These are phyloP conservation scores for Pyrenopolyporus hunteri DNA, from an alignment of 495 filamentous ascomycete genomes.

Conservation along the genomic window DNA sequence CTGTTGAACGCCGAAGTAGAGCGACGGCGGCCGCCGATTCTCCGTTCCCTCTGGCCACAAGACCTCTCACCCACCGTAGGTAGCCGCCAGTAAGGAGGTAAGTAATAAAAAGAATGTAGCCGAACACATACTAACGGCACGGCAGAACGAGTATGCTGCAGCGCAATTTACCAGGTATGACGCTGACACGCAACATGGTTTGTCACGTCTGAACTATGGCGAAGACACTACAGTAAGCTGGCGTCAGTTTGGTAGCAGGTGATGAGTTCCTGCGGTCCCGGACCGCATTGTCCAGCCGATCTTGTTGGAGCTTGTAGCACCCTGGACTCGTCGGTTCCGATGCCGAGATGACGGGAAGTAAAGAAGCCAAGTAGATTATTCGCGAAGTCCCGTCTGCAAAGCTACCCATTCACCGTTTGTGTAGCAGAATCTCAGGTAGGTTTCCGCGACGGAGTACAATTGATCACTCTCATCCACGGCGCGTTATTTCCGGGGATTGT, in stretches of 20 bases:
- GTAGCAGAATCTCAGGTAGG: neutral
- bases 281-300: conserved; percentile 8
- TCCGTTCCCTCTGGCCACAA: too few relatives aligned
- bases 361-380: conserved; percentile 13
- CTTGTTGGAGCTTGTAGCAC: conserved; percentile 10
- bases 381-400: conserved; percentile 13
- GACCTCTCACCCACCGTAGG: too few relatives aligned
- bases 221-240: conserved; percentile 13
- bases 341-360: conserved; percentile 22
- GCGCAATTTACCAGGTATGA: conserved; percentile 28
- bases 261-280: conserved; percentile 17
- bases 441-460: neutral
- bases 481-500: neutral
- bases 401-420: neutral
- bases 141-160: conserved; percentile 2
- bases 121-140: conserved; percentile 1
- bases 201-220: conserved; percentile 20
- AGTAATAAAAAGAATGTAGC: too few relatives aligned
- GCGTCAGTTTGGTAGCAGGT: conserved; percentile 11
- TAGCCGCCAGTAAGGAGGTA: too few relatives aligned
- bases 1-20: conserved; percentile 9
- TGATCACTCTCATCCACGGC: conserved; percentile 1
- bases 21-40: conserved; percentile 30
- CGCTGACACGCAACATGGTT: conserved; percentile 31
- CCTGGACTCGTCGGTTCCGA: conserved; percentile 26